phyloP scores from a whole-genome alignment of 1,284 basidiomycete genomes.

The Xerocomus amazonicus region DNA sequence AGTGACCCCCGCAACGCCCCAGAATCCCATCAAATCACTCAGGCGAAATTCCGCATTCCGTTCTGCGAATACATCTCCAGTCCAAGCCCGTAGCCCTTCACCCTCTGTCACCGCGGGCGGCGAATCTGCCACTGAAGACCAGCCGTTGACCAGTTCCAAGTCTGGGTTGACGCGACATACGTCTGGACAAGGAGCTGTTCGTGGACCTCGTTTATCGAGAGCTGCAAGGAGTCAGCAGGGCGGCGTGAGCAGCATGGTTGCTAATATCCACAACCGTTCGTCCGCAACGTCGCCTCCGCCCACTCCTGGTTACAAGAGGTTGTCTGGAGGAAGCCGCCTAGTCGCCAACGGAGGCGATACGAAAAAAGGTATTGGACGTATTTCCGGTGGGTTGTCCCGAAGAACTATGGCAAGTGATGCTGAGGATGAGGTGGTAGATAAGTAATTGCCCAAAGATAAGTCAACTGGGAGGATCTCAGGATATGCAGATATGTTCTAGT shows the following conservation, averaged over 20 bases:
- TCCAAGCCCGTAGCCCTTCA: constrained; percentile 41
- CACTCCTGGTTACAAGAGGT: constrained; percentile 38
- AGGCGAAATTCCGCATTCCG: constrained; percentile 30
- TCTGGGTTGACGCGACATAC: constrained; percentile 40
- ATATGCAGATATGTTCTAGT: background rate
- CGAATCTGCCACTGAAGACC: constrained; percentile 36
- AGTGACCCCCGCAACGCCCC: constrained; percentile 46
- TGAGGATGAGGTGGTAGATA: constrained; percentile 63
- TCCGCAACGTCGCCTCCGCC: constrained; percentile 39
- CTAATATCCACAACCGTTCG: constrained; percentile 51
- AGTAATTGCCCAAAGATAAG: constrained; percentile 12
- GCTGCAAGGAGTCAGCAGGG: constrained; percentile 41
- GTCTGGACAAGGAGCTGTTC: constrained; percentile 46
- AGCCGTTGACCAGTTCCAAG: constrained; percentile 29
- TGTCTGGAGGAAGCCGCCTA: constrained; percentile 42
- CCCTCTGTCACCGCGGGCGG: constrained; percentile 33
- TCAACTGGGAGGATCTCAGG: background rate
- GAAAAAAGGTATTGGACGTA: constrained; percentile 39
- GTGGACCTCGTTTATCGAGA: constrained; percentile 51
- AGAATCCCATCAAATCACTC: constrained; percentile 37
- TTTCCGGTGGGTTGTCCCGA: constrained; percentile 58
- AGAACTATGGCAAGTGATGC: constrained; percentile 79
- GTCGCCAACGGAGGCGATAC: constrained; percentile 25
- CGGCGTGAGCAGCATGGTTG: constrained; percentile 52
- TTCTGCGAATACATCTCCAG: constrained; percentile 34